Evolutionary conservation across 257 asterid genomes (phyloP).

Genomic region (Capsicum baccatum): DNA sequence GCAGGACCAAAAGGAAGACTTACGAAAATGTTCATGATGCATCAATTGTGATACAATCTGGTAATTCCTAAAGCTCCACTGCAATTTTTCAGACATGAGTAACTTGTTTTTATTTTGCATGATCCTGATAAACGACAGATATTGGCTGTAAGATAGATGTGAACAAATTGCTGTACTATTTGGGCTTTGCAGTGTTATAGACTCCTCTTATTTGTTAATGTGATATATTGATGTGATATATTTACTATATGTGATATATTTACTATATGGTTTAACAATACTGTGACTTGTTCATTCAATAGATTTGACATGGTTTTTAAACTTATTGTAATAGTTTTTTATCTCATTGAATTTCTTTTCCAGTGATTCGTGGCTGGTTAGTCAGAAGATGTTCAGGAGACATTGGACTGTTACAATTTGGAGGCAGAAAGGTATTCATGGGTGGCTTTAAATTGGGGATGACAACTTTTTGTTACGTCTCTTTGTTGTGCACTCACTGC

Average conservation of each 20-base stretch:
- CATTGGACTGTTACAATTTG: conserved; percentile 77
- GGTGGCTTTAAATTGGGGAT: conserved; percentile 17
- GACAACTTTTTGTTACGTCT: conserved; percentile 19
- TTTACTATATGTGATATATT: neutral
- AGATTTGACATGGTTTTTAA: conserved; percentile 4
- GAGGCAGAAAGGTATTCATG: conserved; percentile 71
- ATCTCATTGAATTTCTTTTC: conserved; percentile 31
- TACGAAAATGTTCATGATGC: conserved; percentile 55
- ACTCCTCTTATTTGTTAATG: neutral
- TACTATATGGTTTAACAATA: neutral
- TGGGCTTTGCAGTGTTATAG: conserved; percentile 2
- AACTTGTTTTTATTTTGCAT: conserved; percentile 20
- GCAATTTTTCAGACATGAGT: conserved; percentile 23
- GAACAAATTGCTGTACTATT: conserved; percentile 23
- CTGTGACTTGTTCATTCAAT: conserved; percentile 18
- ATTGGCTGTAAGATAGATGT: conserved; percentile 19
- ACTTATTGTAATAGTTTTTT: neutral
- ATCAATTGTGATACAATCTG: conserved; percentile 82
- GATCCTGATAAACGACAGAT: conserved; percentile 5
- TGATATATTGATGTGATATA: neutral
- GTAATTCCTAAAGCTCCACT: conserved; percentile 44
- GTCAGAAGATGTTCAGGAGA: conserved; percentile 95
- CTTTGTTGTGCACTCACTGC: conserved; percentile 17
- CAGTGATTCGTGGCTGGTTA: conserved; percentile 98
- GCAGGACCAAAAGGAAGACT: conserved; percentile 54